Conservation (phyloP, 2,329 filamentous ascomycete genomes). For the Leptographium wingfieldii region DNA sequence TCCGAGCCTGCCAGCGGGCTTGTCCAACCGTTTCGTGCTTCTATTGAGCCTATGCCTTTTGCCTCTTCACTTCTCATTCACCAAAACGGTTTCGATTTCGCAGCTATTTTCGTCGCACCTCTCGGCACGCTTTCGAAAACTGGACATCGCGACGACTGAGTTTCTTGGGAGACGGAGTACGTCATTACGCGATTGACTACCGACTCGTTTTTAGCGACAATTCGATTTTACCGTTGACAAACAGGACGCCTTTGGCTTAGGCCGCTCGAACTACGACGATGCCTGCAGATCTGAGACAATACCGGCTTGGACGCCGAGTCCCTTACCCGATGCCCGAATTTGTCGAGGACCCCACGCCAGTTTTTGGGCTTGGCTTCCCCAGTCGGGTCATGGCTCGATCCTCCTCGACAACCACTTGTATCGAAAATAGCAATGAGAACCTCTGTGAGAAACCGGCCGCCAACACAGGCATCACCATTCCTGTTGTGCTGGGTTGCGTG, state of each 20-base stretch:
- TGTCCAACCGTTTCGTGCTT: constrained; percentile 37
- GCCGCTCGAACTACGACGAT: constrained; percentile 6
- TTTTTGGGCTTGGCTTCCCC: constrained; percentile 9
- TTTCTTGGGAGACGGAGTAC: background rate
- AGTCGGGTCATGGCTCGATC: constrained; percentile 14
- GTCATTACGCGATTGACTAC: background rate
- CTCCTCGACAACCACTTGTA: constrained; percentile 7
- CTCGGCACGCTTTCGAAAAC: background rate
- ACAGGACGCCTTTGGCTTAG: background rate
- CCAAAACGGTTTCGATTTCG: background rate
- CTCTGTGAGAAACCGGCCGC: constrained; percentile 49
- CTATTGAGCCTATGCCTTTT: background rate
- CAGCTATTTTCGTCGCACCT: background rate
- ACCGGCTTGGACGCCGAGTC: constrained; percentile 17
- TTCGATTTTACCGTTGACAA: background rate
- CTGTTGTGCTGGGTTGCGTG: constrained; percentile 58
- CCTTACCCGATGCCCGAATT: constrained; percentile 5
- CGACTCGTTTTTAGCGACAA: background rate
- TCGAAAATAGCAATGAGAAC: constrained; percentile 19
- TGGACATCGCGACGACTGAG: background rate
- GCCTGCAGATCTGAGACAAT: constrained; percentile 10
- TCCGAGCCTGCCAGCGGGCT: constrained; percentile 41
- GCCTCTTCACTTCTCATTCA: background rate
- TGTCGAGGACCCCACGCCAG: constrained; percentile 11
- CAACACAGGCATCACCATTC: constrained; percentile 41